Conservation (phyloP, 2,329 filamentous ascomycete species). For the Endothia cerciana region DNA sequence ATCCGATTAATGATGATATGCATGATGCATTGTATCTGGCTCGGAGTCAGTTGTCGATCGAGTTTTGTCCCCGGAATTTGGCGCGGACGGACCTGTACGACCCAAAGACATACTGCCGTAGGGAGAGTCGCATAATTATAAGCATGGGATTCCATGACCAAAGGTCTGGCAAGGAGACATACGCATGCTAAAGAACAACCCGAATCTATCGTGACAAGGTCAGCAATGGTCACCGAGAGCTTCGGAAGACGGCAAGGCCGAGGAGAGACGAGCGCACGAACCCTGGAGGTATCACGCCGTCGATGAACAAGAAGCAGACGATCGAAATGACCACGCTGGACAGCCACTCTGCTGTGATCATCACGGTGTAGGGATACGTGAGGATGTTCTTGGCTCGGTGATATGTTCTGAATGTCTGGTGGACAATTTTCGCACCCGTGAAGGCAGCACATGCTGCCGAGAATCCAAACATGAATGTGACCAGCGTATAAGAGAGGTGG, state of each 20-base stretch:
- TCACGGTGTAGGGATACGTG: constrained; percentile 39
- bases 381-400: constrained; percentile 35
- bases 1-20: constrained; percentile 57
- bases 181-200: constrained; percentile 32
- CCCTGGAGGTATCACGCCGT: constrained; percentile 36
- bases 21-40: constrained; percentile 50
- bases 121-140: not conserved
- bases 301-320: constrained; percentile 40
- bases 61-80: no score
- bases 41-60: not conserved
- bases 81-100: constrained; percentile 31
- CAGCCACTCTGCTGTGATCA: constrained; percentile 43
- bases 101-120: constrained; percentile 36
- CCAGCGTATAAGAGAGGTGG: constrained; percentile 9
- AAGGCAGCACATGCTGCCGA: constrained; percentile 40
- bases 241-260: not conserved
- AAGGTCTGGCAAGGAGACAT: constrained; percentile 15
- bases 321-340: constrained; percentile 37
- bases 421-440: constrained; percentile 37
- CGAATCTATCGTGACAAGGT: constrained; percentile 34
- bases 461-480: constrained; percentile 39
- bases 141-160: not conserved
- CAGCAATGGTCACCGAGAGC: not conserved
- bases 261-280: constrained; percentile 30
- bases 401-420: constrained; percentile 38